A percentile compares a stretch with the other conserved stretches of the same genome.
These are phyloP conservation scores for Brassica hybrid DNA, from an alignment of 441 rosid genomes.

Conservation along the genomic window DNA sequence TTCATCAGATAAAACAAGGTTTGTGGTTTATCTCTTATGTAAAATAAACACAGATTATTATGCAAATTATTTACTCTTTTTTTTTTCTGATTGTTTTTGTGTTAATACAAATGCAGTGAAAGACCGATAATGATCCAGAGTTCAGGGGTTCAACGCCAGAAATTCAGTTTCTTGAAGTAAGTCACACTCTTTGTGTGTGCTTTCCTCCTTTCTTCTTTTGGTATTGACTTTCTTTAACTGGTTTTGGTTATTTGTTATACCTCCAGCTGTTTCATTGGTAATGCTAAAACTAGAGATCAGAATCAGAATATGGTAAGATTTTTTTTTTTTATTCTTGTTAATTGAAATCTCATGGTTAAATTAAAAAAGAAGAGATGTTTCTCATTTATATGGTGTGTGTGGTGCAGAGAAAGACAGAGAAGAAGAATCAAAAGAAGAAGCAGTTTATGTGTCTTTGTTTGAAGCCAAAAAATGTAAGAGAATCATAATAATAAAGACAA, in stretches of 20 bases:
- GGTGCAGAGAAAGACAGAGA: background rate
- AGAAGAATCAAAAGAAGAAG: conserved; percentile 22
- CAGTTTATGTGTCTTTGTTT: conserved; percentile 39
- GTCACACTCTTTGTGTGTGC: background rate
- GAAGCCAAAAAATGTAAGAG: conserved; percentile 35
- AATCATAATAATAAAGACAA: conserved; percentile 13
- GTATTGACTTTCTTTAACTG: background rate
- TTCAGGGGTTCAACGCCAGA: conserved; percentile 18
- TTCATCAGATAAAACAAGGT: conserved; percentile 37
- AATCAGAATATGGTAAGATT: conserved; percentile 14
- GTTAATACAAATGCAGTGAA: conserved; percentile 32
- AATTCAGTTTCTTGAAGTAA: conserved; percentile 37
- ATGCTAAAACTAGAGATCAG: conserved; percentile 34
- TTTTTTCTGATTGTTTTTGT: conserved; percentile 21
- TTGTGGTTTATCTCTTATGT: conserved; percentile 16
- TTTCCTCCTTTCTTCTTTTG: too few relatives aligned
- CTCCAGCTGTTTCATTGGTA: conserved; percentile 28
- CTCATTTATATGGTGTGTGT: background rate
- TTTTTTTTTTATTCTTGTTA: background rate
- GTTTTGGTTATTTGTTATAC: conserved; percentile 30
- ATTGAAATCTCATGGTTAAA: background rate
- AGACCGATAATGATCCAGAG: conserved; percentile 22
- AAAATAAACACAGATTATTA: background rate
- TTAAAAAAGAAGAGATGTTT: background rate
- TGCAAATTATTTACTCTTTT: background rate